Evolutionary conservation across 768 basidiomycete genomes (phyloP).

Genomic region (Tylopilus plumbeoviolaceoides): DNA sequence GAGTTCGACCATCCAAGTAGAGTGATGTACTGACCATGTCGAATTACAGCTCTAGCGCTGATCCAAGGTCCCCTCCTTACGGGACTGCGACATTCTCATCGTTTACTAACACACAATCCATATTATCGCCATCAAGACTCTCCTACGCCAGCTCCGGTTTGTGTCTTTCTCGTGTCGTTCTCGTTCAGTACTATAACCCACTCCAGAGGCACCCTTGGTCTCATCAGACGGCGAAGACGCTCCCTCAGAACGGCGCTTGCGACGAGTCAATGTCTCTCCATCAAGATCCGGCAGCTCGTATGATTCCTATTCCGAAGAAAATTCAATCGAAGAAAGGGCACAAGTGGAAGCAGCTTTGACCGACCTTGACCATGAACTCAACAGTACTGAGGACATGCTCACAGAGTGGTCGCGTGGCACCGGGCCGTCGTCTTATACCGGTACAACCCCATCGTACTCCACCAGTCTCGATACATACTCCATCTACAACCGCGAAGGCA

Average conservation of each 20-base stretch:
- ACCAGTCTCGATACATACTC: slow-evolving; percentile 37
- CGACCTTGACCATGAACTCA: slow-evolving; percentile 63
- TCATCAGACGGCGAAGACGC: slow-evolving; percentile 47
- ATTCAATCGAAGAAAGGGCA: slow-evolving; percentile 41
- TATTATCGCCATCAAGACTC: slow-evolving; percentile 57
- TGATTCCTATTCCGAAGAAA: slow-evolving; percentile 58
- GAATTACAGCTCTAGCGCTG: slow-evolving; percentile 35
- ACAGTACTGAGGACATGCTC: slow-evolving; percentile 60
- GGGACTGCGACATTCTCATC: slow-evolving; percentile 58
- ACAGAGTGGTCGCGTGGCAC: slow-evolving; percentile 59
- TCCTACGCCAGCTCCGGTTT: slow-evolving; percentile 56
- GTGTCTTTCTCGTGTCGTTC: slow-evolving; percentile 11
- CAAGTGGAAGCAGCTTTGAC: slow-evolving; percentile 69
- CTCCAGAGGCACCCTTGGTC: slow-evolving; percentile 40
- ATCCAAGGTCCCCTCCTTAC: slow-evolving; percentile 58
- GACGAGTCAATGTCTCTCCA: slow-evolving; percentile 55
- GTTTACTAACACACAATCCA: slow-evolving; percentile 48
- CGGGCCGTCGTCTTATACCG: slow-evolving; percentile 29
- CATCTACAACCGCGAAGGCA: slow-evolving; percentile 40
- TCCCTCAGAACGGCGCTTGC: slow-evolving; percentile 45
- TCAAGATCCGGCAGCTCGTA: slow-evolving; percentile 34
- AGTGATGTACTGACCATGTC: slow-evolving; percentile 39
- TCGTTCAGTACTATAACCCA: slow-evolving; percentile 3
- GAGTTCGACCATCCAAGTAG: slow-evolving; percentile 10
- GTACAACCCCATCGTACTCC: slow-evolving; percentile 30